Base-by-base conservation (phyloP, 164 flowering plant species). In the Aristolochia fimbriata region DNA sequence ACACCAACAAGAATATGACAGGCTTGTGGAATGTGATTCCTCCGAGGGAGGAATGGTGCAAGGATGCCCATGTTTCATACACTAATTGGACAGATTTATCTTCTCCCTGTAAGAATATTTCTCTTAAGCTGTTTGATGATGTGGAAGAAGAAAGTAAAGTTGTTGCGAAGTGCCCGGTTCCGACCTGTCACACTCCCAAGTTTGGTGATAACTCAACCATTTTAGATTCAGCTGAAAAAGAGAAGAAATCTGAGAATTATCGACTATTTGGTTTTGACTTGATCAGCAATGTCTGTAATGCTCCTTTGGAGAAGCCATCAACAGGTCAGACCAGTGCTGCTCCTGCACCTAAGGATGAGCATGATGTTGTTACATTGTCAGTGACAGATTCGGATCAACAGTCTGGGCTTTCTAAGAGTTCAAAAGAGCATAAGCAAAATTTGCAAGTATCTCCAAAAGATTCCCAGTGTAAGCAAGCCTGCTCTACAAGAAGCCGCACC, bases 251-350 rank as follows among this genome's bases (percentile, higher is more conserved):
- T 49, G 88, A 78, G 57, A 57, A 80, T n/a, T 88, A 80, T 56
- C 72, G 96, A 24, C 68, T 92, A 63, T 92, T 92, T 70, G 98
- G 98, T 27, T 65, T 88, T 69, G 84, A 85, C 43, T 63, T 92
- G 73, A 70, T 66, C 60, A 76, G 71, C 46, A 67, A 73, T 62
- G 52, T 70, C 27, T 49, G 31, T 11, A 27, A 33, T 20, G 41
- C 68, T 61, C 20, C 62, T 8, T 41, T 51, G 16, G 80, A 62
- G 58, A 70, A 60, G 63, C 64, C 74, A 45, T 57, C 70, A 30
- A 13, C 65, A 64, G 47, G 61, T 47, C 55, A 62, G 7, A 23
- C 24, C 33, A 17, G 77, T 66, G 33, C 73, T 62, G 25, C 68
- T 24, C 53, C 67, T 73, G 72, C 63, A 8, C 57, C 62, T 23